These are phyloP conservation scores for Aspergillus vadensis DNA, from an alignment of 2,329 filamentous ascomycete species.

Conservation along the genomic window DNA sequence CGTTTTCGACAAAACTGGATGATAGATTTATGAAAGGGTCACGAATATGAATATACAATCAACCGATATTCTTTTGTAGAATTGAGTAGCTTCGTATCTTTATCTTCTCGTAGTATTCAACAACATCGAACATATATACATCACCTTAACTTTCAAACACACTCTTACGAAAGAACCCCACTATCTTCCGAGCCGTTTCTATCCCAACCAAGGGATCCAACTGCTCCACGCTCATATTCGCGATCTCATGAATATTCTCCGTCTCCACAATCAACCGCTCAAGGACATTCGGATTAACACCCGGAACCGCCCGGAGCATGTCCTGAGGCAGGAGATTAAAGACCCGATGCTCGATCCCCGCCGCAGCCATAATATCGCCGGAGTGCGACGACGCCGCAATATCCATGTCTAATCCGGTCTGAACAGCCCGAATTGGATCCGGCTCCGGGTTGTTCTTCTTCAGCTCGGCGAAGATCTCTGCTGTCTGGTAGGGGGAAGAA, in stretches of 20 bases:
- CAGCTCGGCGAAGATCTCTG: constrained; percentile 91
- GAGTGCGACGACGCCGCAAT: constrained; percentile 29
- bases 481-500: constrained; percentile 88
- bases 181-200: constrained; percentile 74
- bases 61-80: constrained; percentile 9
- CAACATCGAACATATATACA: constrained; percentile 21
- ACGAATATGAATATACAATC: constrained; percentile 33
- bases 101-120: neutral
- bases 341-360: constrained; percentile 57
- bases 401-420: constrained; percentile 71
- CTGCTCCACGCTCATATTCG: constrained; percentile 78
- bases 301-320: constrained; percentile 83
- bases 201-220: constrained; percentile 74
- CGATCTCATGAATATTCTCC: constrained; percentile 77
- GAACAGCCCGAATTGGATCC: constrained; percentile 83
- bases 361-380: constrained; percentile 60
- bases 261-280: constrained; percentile 70
- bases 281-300: constrained; percentile 77
- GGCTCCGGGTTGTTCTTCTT: constrained; percentile 90
- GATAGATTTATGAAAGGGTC: constrained; percentile 38
- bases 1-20: constrained; percentile 26
- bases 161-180: constrained; percentile 74
- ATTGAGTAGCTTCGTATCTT: neutral
- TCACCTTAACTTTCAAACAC: constrained; percentile 51
- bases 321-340: constrained; percentile 88